Evolutionary conservation across 2,329 filamentous ascomycete species (phyloP).

Genomic region (Aspergillus fischeri): DNA sequence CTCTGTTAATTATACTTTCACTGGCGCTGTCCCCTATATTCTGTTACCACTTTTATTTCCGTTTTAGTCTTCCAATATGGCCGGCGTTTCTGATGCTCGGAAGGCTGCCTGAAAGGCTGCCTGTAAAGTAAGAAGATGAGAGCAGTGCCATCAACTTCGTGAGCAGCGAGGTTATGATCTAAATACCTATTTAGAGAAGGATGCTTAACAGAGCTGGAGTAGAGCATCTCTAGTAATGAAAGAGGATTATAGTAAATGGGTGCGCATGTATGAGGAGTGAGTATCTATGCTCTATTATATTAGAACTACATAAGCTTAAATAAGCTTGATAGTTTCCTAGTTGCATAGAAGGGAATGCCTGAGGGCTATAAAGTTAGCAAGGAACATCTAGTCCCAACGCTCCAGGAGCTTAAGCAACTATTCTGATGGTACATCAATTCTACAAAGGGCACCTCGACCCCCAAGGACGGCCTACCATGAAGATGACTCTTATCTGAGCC

Average conservation of each 20-base stretch:
- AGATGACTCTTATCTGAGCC: constrained; percentile 1
- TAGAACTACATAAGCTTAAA: not conserved
- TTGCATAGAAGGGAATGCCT: not conserved
- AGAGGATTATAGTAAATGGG: not conserved
- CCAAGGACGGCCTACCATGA: constrained; percentile 5
- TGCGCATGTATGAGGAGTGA: not conserved
- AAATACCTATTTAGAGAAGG: not conserved
- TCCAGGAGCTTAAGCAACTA: constrained; percentile 5
- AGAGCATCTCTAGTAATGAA: not conserved
- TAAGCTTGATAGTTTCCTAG: not conserved
- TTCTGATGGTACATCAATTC: constrained; percentile 2
- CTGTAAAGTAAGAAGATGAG: not conserved
- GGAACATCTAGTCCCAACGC: not conserved
- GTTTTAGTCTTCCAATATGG: no score
- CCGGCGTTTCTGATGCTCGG: no score
- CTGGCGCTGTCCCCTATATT: no score
- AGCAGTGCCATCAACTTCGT: not conserved
- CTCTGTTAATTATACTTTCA: no score
- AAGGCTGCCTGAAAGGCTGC: no score
- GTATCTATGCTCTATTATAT: not conserved
- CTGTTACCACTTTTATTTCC: no score
- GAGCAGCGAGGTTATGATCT: not conserved
- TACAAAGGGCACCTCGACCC: constrained; percentile 1
- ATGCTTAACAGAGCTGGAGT: not conserved
- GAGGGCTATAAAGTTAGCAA: not conserved